Base-by-base conservation (phyloP, 164 flowering plant species). In the Chimonanthus salicifolius region DNA sequence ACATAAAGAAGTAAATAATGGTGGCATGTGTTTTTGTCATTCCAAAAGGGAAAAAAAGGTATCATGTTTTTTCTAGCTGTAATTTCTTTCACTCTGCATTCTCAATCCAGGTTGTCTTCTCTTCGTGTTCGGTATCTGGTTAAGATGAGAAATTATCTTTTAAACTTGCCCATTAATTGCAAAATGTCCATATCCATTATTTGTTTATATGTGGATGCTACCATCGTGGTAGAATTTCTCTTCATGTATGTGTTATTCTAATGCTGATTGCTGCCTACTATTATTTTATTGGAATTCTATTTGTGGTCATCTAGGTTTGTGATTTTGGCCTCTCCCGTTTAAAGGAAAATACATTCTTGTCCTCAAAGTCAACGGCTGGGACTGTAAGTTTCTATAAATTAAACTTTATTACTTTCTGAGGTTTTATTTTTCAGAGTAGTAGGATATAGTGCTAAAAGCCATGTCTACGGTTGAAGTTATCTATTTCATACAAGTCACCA, bases 331-430 rank as follows among this genome's bases (percentile, higher is more conserved):
- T 96, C 72, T 96, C 98, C 16, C 95, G 99, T 50, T 82, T 90
- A 18, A 96, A 94, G 79, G 97, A 94, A 49, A 94, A 87, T 72
- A 96, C 99, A 66, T 96, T 88, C 84, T 90, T 96, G 58, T 94
- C 99, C 62, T 94, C 99, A n/a, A 96, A 96, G 81, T 88, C 99
- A 67, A 91, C 94, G 9, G 99, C 98, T 45, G 99, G 99, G 78
- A 96, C 99, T 71, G 99, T 96, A 89, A 88, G 97, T 88, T 72
- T 49, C 75, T 4, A 69, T 43, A 62, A 45, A 8, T 62, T 75
- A 54, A 21, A 60, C 45, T 7, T 54, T n/a, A 45, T 47, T 8
- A 44, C 51, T 8, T 60, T 71, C 21, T 62, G n/a, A 43, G 67
- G 6, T 44, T 71, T 64, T 4, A 64, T 20, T 45, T 60, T 3